Evolutionary conservation across 176 grass and related monocot species (phyloP), one percentile per base, ranked within the genome.

Genomic region (Neostapfia colusana): DNA sequence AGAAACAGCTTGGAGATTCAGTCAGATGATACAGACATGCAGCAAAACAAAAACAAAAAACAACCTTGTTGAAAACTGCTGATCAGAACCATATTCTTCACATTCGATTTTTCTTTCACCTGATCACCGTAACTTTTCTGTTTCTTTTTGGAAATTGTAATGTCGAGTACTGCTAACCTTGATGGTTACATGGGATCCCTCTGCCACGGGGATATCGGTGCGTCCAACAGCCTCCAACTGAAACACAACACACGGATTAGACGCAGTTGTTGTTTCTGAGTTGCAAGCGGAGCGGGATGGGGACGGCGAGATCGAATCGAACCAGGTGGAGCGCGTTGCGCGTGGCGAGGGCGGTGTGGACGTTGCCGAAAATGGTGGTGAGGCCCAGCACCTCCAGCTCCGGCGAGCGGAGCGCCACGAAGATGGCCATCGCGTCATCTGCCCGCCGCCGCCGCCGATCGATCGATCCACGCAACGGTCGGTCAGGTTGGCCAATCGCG

Each of bases 391-490:
- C 84, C 67, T 98, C 82, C 45, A 94, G 76, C 84, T 98, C 95
- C 73, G 91, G 95, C 71, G 94, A 97, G 43, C 88, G 79, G 41
- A 98, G 89, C 38, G 95, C 95, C 67, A 94, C 73, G 80, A 98
- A 93, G 75, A 98, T 94, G 71, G 95, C 95, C 95, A 98, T 98
- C 39, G 95, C 91, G 76, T 98, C 95, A 75, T 98, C 95, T 98
- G 73, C 25, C 24, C 41, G 59, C 1, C 68, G 13, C 1, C 68
- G 13, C 36, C 62, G 10, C 3, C 6, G 24, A 34, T 5, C 31
- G 31, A 31, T 2, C 0, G 3, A 58, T 34, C 26, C 17, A 48
- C 31, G 10, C 17, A 62, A 28, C 8, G 10, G 5, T 63, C 8
- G 5, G 37, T 60, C 20, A 34, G 6, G 15, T 46, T n/a, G 54